Percentiles rank a stretch among this genome's conserved stretches.
phyloP scores from a whole-genome alignment of 2,329 filamentous ascomycete species.

The Arachnomyces sp. region DNA sequence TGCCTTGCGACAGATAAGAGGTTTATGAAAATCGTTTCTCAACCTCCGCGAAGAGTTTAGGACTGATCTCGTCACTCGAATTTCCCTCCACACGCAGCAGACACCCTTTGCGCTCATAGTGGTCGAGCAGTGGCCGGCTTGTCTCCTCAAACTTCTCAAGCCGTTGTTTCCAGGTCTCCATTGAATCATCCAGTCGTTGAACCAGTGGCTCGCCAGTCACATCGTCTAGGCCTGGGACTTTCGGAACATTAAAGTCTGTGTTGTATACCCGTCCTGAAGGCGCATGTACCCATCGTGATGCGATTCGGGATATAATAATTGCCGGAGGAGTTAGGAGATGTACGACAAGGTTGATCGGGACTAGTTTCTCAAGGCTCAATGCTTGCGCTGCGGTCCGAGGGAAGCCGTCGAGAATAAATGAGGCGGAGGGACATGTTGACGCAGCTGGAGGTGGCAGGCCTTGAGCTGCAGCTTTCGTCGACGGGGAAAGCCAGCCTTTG shows the following conservation, averaged over 20 bases:
- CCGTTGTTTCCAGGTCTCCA: slow-evolving; percentile 74
- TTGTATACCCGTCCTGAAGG: slow-evolving; percentile 92
- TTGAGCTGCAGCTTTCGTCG: slow-evolving; percentile 18
- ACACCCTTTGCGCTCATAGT: slow-evolving; percentile 78
- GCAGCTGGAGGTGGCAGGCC: slow-evolving; percentile 36
- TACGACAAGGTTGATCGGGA: slow-evolving; percentile 93
- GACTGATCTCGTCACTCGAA: slow-evolving; percentile 90
- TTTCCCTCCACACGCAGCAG: slow-evolving; percentile 81
- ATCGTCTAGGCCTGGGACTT: slow-evolving; percentile 74
- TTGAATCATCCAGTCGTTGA: slow-evolving; percentile 76
- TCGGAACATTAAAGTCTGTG: slow-evolving; percentile 81
- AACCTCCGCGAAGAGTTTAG: slow-evolving; percentile 79
- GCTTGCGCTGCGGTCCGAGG: slow-evolving; percentile 82
- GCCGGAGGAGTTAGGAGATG: slow-evolving; percentile 76
- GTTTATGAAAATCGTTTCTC: slow-evolving; percentile 58
- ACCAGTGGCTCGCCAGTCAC: slow-evolving; percentile 80
- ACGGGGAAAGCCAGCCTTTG: slow-evolving; percentile 67
- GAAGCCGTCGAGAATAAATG: slow-evolving; percentile 94
- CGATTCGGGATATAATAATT: slow-evolving; percentile 83
- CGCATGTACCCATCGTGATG: slow-evolving; percentile 87
- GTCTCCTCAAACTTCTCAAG: slow-evolving; percentile 81
- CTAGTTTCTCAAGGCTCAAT: slow-evolving; percentile 63
- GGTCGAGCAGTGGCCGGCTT: slow-evolving; percentile 74
- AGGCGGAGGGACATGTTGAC: slow-evolving; percentile 54
- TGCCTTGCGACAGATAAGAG: too few relatives aligned